A percentile compares a stretch with the other conserved stretches of the same genome.
Conservation (phyloP, 495 filamentous ascomycete genomes). For the Penicillium subrubescens region DNA sequence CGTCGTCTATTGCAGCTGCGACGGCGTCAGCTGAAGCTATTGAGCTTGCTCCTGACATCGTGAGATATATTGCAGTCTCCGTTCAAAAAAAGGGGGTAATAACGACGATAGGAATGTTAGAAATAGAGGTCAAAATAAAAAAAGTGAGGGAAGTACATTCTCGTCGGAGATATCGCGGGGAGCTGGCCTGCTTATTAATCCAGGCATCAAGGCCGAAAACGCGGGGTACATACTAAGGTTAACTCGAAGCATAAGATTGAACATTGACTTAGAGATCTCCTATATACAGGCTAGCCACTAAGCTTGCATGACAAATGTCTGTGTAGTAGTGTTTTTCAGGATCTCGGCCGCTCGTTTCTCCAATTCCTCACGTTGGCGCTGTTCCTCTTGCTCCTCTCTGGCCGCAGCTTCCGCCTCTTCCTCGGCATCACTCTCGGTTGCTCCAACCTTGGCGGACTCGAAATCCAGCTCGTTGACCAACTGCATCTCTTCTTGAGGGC, state of each 20-base stretch:
- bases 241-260: not conserved
- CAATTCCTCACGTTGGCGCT: not conserved
- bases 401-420: slow-evolving; percentile 1
- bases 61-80: not conserved
- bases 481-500: not conserved
- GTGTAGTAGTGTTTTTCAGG: not conserved
- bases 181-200: not conserved
- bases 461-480: not conserved
- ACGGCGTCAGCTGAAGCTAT: slow-evolving; percentile 4
- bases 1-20: slow-evolving; percentile 46
- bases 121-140: not conserved
- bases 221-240: not conserved
- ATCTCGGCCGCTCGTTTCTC: not conserved
- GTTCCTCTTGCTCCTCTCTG: not conserved
- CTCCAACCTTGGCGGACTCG: slow-evolving; percentile 9
- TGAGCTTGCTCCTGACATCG: not conserved
- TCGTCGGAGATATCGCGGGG: not conserved
- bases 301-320: not conserved
- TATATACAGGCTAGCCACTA: not conserved
- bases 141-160: no score
- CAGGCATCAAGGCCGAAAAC: not conserved
- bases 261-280: not conserved
- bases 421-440: slow-evolving; percentile 8
- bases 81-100: no score
- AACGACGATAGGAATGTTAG: not conserved